Base-by-base conservation (phyloP, 2,329 filamentous ascomycete species). In the Exophiala oligosperma region DNA sequence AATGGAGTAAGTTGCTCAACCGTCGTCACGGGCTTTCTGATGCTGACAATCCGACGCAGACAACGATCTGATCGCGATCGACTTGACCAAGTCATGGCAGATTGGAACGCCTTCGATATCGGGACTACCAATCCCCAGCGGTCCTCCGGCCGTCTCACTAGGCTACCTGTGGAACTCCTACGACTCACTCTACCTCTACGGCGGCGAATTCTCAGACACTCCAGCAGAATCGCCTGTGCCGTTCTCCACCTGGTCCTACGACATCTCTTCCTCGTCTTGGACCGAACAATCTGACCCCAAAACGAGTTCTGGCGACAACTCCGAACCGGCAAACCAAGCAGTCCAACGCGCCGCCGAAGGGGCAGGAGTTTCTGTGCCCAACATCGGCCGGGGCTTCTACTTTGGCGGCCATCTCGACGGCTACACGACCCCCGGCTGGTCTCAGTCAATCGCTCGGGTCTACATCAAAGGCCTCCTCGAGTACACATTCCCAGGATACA, bases 81-180 rank as follows among this genome's bases (percentile, higher is more conserved):
- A 91, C 65, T 78, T 92, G 6, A 89, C 85, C 2, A 84, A 84
- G 62, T 84, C 84, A n/a, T 92, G 89, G 87, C 80, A 87, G 62
- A 84, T 84, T 44, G 80, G 77, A 23, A 83, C 82, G 0, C 89
- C 89, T 8, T 76, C 83, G 1, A 67, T 91, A 12, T 82, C 76
- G 0, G 86, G 85, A 2, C 78, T 90, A 9, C 76, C 85, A 21
- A 79, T 81, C 61, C 87, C 88, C 0, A 84, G 82, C 8, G 89
- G 88, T 0, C 88, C 88, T 1, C 89, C 89, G 1, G 80, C 85
- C 3, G 83, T 92, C 11, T 83, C 88, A 0, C 81, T 89, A 46
- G 89, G 89, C n/a, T 88, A 87, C 63, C 79, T 92, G 1, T 92
- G 89, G 89, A 84, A 87, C 67, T 88, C 89, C 47, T 84, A 85